These are phyloP conservation scores for Cladosporium sp. DNA, from an alignment of 2,329 filamentous ascomycete species.

Conservation along the genomic window DNA sequence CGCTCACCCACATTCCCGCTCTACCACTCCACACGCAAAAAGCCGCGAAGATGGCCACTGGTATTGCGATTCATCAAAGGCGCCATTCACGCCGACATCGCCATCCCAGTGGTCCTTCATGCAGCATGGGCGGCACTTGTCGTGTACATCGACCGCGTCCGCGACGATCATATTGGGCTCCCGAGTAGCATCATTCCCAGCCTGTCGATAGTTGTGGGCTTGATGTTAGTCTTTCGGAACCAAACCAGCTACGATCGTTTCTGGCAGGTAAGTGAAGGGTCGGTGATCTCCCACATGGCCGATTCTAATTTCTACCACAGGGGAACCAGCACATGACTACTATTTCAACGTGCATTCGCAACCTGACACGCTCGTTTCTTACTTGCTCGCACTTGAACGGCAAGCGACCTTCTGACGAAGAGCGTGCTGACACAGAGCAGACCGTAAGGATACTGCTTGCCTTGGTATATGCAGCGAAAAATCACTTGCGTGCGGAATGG, in stretches of 20 bases:
- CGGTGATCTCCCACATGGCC: not conserved
- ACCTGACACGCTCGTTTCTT: constrained; percentile 54
- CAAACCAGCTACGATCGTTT: constrained; percentile 61
- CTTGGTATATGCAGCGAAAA: constrained; percentile 59
- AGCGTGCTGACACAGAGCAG: constrained; percentile 55
- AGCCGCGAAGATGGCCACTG: constrained; percentile 55
- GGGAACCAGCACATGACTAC: constrained; percentile 46
- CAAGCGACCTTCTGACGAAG: constrained; percentile 33
- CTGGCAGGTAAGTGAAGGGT: constrained; percentile 39
- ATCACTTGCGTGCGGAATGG: constrained; percentile 61
- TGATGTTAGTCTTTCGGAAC: constrained; percentile 65
- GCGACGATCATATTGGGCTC: constrained; percentile 46
- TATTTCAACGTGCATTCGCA: constrained; percentile 55
- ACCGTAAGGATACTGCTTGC: constrained; percentile 56
- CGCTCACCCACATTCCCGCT: constrained; percentile 38
- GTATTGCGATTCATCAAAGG: constrained; percentile 62
- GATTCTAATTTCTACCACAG: not conserved
- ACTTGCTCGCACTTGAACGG: constrained; percentile 38
- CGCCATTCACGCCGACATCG: constrained; percentile 55
- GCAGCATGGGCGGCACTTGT: constrained; percentile 54
- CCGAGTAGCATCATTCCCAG: constrained; percentile 58
- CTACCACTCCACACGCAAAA: constrained; percentile 41
- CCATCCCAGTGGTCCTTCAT: constrained; percentile 54
- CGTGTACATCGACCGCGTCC: constrained; percentile 49
- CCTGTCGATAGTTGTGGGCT: constrained; percentile 60